Conservation (phyloP, 2,329 filamentous ascomycete species). For the Colletotrichum sojae region DNA sequence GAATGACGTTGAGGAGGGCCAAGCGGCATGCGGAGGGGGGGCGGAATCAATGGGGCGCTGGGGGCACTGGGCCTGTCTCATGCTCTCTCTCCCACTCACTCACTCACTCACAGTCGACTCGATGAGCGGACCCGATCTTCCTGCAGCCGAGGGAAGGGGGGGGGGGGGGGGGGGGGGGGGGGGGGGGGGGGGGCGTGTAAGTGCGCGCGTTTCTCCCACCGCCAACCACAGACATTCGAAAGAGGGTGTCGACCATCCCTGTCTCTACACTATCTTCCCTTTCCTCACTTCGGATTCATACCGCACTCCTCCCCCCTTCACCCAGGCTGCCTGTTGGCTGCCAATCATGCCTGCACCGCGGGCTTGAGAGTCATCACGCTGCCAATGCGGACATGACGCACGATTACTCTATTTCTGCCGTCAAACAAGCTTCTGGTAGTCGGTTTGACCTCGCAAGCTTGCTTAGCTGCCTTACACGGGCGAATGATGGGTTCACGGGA, state of each 20-base stretch:
- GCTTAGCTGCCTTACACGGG: conserved; percentile 26
- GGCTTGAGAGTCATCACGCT: conserved; percentile 12
- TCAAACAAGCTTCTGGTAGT: conserved; percentile 37
- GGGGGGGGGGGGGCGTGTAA: conserved; percentile 5
- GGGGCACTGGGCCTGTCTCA: conserved; percentile 35
- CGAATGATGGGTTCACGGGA: conserved; percentile 29
- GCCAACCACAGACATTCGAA: conserved; percentile 1
- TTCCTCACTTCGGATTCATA: conserved; percentile 12
- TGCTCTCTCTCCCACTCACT: conserved; percentile 1
- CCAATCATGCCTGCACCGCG: conserved; percentile 30
- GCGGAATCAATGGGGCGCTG: conserved; percentile 36
- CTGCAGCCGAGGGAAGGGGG: conserved; percentile 16
- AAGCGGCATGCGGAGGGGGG: conserved; percentile 37
- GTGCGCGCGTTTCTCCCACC: conserved; percentile 1
- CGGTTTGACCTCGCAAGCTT: conserved; percentile 32
- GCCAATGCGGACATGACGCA: conserved; percentile 40
- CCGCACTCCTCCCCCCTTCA: conserved; percentile 2
- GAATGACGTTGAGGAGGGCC: conserved; percentile 48
- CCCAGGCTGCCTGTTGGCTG: background rate
- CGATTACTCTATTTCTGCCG: conserved; percentile 29
- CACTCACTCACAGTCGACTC: background rate
- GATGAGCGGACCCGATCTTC: conserved; percentile 34
- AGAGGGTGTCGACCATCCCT: conserved; percentile 28
- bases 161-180: too few species aligned
- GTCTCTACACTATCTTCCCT: conserved; percentile 2